A percentile compares a stretch with the other conserved stretches of the same genome.
These are phyloP conservation scores for Xerocomus nothofagi DNA, from an alignment of 1,284 basidiomycete species.

Conservation along the genomic window DNA sequence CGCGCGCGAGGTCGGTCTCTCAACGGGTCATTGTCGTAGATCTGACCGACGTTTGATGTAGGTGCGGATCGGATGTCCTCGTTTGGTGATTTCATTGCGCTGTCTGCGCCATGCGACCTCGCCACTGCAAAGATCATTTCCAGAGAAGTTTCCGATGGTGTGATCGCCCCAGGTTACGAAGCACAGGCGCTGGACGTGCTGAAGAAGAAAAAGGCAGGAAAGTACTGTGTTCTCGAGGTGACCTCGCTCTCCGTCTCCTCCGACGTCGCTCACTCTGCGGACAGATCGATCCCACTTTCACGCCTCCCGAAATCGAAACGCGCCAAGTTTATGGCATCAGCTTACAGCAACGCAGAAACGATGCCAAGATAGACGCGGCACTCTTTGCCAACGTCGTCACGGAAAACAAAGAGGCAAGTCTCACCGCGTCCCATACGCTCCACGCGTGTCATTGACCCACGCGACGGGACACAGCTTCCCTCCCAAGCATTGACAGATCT, in stretches of 20 bases:
- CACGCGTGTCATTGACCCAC: background rate
- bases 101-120: slow-evolving; percentile 90
- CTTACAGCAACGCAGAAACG: slow-evolving; percentile 91
- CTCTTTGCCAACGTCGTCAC: slow-evolving; percentile 91
- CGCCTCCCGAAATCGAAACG: slow-evolving; percentile 80
- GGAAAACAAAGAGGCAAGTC: slow-evolving; percentile 73
- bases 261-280: slow-evolving; percentile 1
- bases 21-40: background rate
- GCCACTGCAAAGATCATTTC: slow-evolving; percentile 96
- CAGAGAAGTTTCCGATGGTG: slow-evolving; percentile 96
- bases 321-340: slow-evolving; percentile 94
- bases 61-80: slow-evolving; percentile 99
- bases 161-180: slow-evolving; percentile 94
- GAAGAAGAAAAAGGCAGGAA: slow-evolving; percentile 96
- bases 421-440: background rate
- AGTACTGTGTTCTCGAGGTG: slow-evolving; percentile 96
- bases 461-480: slow-evolving; percentile 58
- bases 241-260: slow-evolving; percentile 3
- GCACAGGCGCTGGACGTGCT: slow-evolving; percentile 89
- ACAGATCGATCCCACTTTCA: slow-evolving; percentile 86
- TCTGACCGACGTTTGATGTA: slow-evolving; percentile 30
- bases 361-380: slow-evolving; percentile 81
- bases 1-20: slow-evolving; percentile 78
- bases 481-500: slow-evolving; percentile 77
- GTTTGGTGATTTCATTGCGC: slow-evolving; percentile 97